phyloP scores from a whole-genome alignment of 345 rosid species.

The Eucalyptus viminalis region DNA sequence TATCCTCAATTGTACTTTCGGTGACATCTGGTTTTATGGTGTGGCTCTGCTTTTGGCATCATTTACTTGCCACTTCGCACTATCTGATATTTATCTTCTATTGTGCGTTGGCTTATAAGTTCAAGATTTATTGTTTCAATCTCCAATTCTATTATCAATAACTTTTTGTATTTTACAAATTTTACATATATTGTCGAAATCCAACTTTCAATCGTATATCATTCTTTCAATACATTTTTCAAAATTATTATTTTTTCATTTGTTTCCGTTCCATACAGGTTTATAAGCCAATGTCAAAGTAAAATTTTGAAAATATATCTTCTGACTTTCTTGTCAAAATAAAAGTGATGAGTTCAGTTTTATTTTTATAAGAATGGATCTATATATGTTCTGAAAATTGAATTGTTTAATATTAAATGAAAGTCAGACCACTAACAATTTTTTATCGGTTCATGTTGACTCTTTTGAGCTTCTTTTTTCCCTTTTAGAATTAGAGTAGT shows the following conservation, averaged over 20 bases:
- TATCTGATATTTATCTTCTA: background rate
- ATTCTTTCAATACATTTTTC: background rate
- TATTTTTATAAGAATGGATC: background rate
- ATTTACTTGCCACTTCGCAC: background rate
- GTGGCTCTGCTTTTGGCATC: background rate
- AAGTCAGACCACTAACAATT: background rate
- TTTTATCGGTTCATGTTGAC: background rate
- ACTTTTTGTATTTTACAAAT: background rate
- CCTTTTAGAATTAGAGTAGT: background rate
- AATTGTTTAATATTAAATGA: background rate
- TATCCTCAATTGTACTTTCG: background rate
- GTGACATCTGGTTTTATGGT: background rate
- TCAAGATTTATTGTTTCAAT: background rate
- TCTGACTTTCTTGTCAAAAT: background rate
- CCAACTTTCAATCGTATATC: background rate
- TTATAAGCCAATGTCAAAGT: background rate
- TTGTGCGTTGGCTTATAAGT: background rate
- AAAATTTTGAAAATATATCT: background rate
- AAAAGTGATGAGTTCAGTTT: background rate
- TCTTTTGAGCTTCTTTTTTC: background rate
- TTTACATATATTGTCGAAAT: background rate
- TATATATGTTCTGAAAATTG: background rate
- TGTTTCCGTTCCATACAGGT: background rate
- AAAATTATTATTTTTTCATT: background rate
- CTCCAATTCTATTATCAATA: background rate